These are phyloP conservation scores for Neurospora crassa DNA, from an alignment of 2,329 filamentous ascomycete species.

Conservation along the genomic window DNA sequence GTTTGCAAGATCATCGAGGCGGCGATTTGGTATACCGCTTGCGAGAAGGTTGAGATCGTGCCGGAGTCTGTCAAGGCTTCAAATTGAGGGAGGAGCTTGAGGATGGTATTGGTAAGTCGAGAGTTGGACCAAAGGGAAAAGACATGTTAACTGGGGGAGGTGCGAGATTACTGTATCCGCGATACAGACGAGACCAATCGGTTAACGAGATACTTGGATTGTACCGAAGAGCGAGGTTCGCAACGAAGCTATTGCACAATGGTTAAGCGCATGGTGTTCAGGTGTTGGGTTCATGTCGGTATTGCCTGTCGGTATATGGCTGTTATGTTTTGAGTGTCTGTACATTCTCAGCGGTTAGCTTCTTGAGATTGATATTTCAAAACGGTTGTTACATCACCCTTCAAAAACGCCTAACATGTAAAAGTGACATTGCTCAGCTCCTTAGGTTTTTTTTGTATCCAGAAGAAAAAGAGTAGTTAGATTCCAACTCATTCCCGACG, in stretches of 20 bases:
- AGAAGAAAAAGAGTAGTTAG: neutral
- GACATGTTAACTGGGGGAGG: neutral
- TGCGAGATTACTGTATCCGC: neutral
- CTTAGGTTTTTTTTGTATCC: no score
- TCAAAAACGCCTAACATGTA: neutral
- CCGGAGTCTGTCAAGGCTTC: neutral
- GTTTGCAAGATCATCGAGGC: constrained; percentile 64
- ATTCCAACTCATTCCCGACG: neutral
- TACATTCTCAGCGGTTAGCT: neutral
- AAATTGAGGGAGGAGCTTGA: neutral
- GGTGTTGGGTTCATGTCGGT: neutral
- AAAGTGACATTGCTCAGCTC: neutral
- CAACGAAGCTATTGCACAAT: neutral
- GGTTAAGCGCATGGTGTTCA: neutral
- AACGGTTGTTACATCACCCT: neutral
- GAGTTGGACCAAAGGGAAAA: neutral
- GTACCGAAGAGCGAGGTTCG: neutral
- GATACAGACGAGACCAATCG: neutral
- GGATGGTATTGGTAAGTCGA: neutral
- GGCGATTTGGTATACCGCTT: constrained; percentile 57
- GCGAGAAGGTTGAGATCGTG: constrained; percentile 31
- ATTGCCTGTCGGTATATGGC: neutral
- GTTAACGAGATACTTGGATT: neutral
- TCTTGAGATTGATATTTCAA: neutral
- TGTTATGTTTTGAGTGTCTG: neutral